Evolutionary conservation across 345 rosid species (phyloP).

Genomic region (Eucalyptus pauciflora): DNA sequence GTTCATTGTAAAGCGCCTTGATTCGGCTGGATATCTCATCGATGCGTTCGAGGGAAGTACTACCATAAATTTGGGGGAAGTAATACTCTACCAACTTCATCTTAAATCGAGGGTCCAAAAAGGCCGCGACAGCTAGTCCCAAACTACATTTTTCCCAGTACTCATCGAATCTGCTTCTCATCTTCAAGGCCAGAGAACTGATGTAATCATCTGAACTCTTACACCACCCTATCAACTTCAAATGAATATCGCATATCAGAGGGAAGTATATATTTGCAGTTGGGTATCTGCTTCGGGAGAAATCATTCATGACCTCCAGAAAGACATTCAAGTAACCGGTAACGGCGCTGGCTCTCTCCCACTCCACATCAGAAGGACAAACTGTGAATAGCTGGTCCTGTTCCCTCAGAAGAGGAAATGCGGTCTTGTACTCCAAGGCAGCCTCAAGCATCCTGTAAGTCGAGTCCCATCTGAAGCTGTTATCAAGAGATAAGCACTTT

Average conservation of each 20-base stretch:
- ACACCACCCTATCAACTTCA: slow-evolving; percentile 63
- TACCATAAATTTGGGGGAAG: slow-evolving; percentile 50
- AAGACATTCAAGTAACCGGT: slow-evolving; percentile 48
- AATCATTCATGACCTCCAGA: slow-evolving; percentile 37
- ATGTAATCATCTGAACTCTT: slow-evolving; percentile 50
- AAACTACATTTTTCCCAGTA: slow-evolving; percentile 68
- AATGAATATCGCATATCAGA: slow-evolving; percentile 53
- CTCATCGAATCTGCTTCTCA: slow-evolving; percentile 55
- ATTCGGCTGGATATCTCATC: slow-evolving; percentile 46
- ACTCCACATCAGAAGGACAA: slow-evolving; percentile 57
- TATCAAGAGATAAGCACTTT: slow-evolving; percentile 37
- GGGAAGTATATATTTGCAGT: slow-evolving; percentile 59
- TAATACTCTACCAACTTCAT: slow-evolving; percentile 76
- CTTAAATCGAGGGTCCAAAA: slow-evolving; percentile 79
- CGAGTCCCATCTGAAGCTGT: slow-evolving; percentile 47
- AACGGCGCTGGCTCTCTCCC: slow-evolving; percentile 33
- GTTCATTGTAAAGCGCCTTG: slow-evolving; percentile 58
- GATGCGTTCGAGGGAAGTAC: slow-evolving; percentile 34
- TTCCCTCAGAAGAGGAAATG: slow-evolving; percentile 35
- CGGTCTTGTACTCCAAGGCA: slow-evolving; percentile 34
- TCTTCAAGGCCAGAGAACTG: slow-evolving; percentile 38
- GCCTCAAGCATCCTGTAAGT: slow-evolving; percentile 58
- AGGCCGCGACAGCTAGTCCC: slow-evolving; percentile 59
- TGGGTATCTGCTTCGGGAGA: slow-evolving; percentile 31
- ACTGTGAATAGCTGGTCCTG: slow-evolving; percentile 11